Percentiles rank a stretch among this genome's conserved stretches.
Evolutionary conservation across 257 asterid genomes (phyloP).

Genomic region (Gentiana dahurica): DNA sequence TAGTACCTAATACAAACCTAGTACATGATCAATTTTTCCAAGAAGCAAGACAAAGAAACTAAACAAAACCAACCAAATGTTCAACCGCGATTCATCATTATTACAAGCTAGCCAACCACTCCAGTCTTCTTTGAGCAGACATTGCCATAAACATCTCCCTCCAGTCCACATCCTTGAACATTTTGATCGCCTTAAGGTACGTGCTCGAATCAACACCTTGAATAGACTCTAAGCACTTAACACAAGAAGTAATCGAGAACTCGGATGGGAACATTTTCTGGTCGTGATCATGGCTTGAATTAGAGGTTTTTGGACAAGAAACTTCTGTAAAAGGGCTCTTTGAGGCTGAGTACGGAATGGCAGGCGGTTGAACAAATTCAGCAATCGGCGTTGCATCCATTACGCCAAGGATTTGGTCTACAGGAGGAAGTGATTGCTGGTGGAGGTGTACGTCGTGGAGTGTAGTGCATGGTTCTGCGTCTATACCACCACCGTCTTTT

Average conservation of each 20-base stretch:
- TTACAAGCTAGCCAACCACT: slow-evolving; percentile 8
- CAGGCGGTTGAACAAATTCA: background rate
- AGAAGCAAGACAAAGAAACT: too few species aligned
- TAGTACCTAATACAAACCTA: too few species aligned
- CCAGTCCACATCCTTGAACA: slow-evolving; percentile 15
- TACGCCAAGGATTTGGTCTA: background rate
- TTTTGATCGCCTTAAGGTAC: slow-evolving; percentile 9
- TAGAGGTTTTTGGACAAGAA: background rate
- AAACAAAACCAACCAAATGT: too few species aligned
- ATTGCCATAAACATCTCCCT: slow-evolving; percentile 16
- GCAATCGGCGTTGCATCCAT: background rate
- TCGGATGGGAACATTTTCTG: background rate
- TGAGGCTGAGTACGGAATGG: background rate
- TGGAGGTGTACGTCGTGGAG: background rate
- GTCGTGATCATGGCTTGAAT: background rate
- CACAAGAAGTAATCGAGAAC: slow-evolving; percentile 3
- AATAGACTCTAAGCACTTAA: slow-evolving; percentile 9
- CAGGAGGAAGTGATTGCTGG: background rate
- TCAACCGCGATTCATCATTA: background rate
- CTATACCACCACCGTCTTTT: background rate
- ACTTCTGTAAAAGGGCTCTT: background rate
- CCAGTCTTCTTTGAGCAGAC: slow-evolving; percentile 8
- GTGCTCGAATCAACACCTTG: slow-evolving; percentile 7
- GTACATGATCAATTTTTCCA: too few species aligned
- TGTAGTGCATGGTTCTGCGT: background rate